Base-by-base conservation (phyloP, 2,329 filamentous ascomycete genomes). In the Aspergillus terreus region DNA sequence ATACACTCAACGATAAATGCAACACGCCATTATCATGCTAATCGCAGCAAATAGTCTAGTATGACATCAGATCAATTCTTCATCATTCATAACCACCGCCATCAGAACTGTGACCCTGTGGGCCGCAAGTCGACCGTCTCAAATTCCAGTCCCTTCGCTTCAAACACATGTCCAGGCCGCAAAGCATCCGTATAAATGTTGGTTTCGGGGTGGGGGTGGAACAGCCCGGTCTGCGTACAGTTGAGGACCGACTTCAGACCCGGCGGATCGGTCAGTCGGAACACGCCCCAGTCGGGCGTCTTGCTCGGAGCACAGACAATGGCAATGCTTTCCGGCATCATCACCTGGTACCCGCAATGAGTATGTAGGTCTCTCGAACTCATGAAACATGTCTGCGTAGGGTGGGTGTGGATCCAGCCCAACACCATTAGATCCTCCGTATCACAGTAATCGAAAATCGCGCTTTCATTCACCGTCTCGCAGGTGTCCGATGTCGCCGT, bases 321-420 rank as follows among this genome's bases (percentile, higher is more conserved):
- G 4, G 94, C 94, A 56, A 99, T 91, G 62, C 90, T 95, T 76
- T 99, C 94, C 1, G 91, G 87, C 73, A 97, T 82, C 90, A 96
- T 96, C 53, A 94, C 85, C 71, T 99, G 94, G 68, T 96, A 97
- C 10, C 91, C 91, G 3, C 86, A 86, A 66, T 96, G 92, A 0
- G 95, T 99, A 67, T 99, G 94, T 59, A 97, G 68, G 66, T 99
- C 94, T 46, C 92, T 80, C 45, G 88, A 94, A 67, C 90, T 96
- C 89, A 99, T 95, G 69, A 99, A 99, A 71, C 94, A 99, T 0
- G 90, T 95, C 73, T 99, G 94, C 0, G 87, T 90, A 0, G 94
- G 94, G 69, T 99, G 94, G 0, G 94, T 99, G 68, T 99, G 94
- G 55, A 99, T 99, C 94, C 94, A 99, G 36, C 92, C 92, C 4